Evolutionary conservation across 352 stramenopile species (phyloP).

Genomic region (Pythium diclinum): DNA sequence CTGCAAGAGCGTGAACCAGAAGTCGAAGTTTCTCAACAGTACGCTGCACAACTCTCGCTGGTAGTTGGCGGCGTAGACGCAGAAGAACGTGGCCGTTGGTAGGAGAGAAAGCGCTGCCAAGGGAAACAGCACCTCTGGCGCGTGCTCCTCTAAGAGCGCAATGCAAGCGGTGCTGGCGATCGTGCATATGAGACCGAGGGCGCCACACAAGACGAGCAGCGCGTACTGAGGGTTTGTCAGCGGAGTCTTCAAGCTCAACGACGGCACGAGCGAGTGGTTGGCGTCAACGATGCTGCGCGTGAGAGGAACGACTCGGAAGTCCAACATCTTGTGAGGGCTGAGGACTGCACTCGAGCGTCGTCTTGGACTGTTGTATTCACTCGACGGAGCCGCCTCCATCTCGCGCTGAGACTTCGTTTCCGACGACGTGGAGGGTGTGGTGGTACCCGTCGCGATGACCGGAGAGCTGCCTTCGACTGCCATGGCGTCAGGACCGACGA

Average conservation of each 20-base stretch:
- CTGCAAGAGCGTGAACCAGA: conserved; percentile 22
- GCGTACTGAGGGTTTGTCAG: not conserved
- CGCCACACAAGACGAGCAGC: conserved; percentile 11
- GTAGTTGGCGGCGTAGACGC: conserved; percentile 14
- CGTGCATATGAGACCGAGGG: conserved; percentile 3
- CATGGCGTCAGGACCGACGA: not conserved
- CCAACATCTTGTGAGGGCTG: not conserved
- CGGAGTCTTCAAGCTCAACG: conserved; percentile 1
- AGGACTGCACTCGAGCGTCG: conserved; percentile 4
- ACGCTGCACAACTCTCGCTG: conserved; percentile 11
- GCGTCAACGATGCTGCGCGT: conserved; percentile 15
- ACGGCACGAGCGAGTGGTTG: conserved; percentile 1
- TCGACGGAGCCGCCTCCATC: not conserved
- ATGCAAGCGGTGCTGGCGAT: conserved; percentile 7
- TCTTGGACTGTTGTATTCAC: not conserved
- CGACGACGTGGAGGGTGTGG: not conserved
- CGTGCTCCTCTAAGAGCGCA: conserved; percentile 2
- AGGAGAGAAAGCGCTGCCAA: conserved; percentile 8
- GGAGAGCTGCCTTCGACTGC: not conserved
- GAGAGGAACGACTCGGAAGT: conserved; percentile 19
- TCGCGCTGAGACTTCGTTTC: not conserved
- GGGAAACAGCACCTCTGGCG: not conserved
- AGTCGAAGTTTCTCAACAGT: conserved; percentile 23
- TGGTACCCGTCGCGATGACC: not conserved
- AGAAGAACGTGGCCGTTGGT: conserved; percentile 6